Base-by-base conservation (phyloP, 805 yeast species). In the Wickerhamiella sorbophila region DNA sequence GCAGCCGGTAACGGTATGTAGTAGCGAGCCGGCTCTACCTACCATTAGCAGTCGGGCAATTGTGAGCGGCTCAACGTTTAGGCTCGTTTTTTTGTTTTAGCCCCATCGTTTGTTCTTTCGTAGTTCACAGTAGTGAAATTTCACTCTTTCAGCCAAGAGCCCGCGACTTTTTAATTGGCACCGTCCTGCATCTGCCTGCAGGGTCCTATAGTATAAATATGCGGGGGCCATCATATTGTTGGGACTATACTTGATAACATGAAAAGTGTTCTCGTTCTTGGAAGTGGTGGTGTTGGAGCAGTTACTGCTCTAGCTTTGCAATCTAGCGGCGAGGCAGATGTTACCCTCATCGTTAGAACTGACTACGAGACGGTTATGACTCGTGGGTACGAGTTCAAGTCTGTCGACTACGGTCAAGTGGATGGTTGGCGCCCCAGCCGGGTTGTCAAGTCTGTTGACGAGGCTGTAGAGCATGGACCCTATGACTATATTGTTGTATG, bases 231-330 rank as follows among this genome's bases (percentile, higher is more conserved):
- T 24, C 6, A 24, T 24, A 24, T 12, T 24, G 29, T 12, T 6
- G 12, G 29, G 29, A 24, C 10, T 24, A 24, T 8, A 24, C 29
- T 19, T 21, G 15, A 24, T 4, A 24, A 3, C 21, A 36, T 36
- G 45, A 49, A 58, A 21, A 64, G 65, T 40, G 75, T 77, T 15
- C 63, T 83, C 10, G 63, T 83, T 9, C 70, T 83, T 32, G 94
- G 94, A 9, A 71, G 84, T 34, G 95, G 94, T 14, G 94, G 94
- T 31, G 91, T 84, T 9, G 95, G 95, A 31, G 70, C 84, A 15
- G 72, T 84, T 27, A 77, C 79, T 2, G 83, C 93, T 0, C 68
- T 77, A 39, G 73, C 81, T 0, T 63, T 84, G 26, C 67, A 65
- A 49, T 56, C 58, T 33, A 64, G 69, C 35, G 72, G 69, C 0